Evolutionary conservation across 2,329 filamentous ascomycete species (phyloP).

Genomic region (Fusarium sp.): DNA sequence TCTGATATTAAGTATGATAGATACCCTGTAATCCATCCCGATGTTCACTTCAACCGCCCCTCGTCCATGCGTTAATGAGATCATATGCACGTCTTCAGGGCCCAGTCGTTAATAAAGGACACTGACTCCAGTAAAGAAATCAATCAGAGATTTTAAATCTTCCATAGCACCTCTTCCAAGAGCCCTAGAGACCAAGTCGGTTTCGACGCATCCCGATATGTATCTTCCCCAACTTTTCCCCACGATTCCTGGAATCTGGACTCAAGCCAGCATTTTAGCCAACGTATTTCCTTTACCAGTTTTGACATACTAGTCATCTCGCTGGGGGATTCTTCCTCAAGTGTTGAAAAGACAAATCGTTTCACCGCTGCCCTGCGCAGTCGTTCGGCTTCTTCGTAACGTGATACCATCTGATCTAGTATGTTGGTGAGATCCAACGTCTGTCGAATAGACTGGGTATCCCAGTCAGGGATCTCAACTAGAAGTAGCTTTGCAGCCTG

Average conservation of each 20-base stretch:
- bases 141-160: constrained; percentile 5
- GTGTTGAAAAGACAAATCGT: constrained; percentile 7
- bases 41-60: not conserved
- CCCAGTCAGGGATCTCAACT: constrained; percentile 38
- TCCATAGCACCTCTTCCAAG: constrained; percentile 37
- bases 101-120: not conserved
- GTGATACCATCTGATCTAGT: constrained; percentile 19
- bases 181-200: constrained; percentile 37
- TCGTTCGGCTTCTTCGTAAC: constrained; percentile 13
- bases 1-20: constrained; percentile 17
- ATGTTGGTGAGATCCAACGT: constrained; percentile 22
- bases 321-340: constrained; percentile 13
- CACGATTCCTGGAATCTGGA: constrained; percentile 27
- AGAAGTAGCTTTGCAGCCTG: constrained; percentile 35
- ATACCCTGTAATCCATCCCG: constrained; percentile 18
- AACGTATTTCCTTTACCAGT: constrained; percentile 36
- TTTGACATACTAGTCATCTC: constrained; percentile 31
- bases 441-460: constrained; percentile 27
- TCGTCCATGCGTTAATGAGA: not conserved
- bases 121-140: not conserved
- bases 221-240: not conserved
- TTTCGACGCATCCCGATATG: not conserved
- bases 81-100: not conserved
- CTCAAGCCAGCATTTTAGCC: constrained; percentile 46
- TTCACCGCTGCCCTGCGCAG: constrained; percentile 1